Evolutionary conservation across 1,284 basidiomycete species (phyloP).

Genomic region (Heterobasidion irregulare): DNA sequence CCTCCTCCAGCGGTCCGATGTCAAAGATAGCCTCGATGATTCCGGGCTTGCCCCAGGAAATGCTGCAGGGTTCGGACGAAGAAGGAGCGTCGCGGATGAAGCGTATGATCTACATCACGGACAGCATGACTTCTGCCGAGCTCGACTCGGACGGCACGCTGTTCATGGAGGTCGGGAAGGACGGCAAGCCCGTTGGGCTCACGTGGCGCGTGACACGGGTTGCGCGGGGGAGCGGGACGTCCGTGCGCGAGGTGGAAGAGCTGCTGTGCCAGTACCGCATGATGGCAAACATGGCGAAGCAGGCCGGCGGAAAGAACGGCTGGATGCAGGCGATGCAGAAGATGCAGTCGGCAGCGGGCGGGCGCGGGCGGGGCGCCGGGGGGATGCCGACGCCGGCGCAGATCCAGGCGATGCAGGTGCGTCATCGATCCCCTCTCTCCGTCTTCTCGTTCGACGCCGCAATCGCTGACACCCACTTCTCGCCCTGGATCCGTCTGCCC

Average conservation of each 20-base stretch:
- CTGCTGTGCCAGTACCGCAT: conserved; percentile 91
- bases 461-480: neutral
- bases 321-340: conserved; percentile 88
- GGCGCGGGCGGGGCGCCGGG: conserved; percentile 75
- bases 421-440: conserved; percentile 13
- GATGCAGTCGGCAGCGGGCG: conserved; percentile 80
- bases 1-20: conserved; percentile 74
- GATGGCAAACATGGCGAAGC: conserved; percentile 97
- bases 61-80: conserved; percentile 87
- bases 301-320: conserved; percentile 94
- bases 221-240: conserved; percentile 92
- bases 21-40: conserved; percentile 99
- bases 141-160: conserved; percentile 93
- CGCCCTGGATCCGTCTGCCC: too few species aligned
- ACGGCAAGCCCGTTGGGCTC: conserved; percentile 74
- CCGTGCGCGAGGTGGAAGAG: conserved; percentile 95
- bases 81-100: conserved; percentile 91
- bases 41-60: conserved; percentile 86
- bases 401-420: conserved; percentile 85
- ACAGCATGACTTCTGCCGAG: conserved; percentile 92
- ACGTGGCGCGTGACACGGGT: conserved; percentile 87
- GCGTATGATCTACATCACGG: conserved; percentile 98
- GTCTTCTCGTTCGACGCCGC: neutral
- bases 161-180: conserved; percentile 80
- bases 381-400: conserved; percentile 90